Conservation (phyloP, 192 early-diverging fungal genomes). For the Diversispora eburnea region DNA sequence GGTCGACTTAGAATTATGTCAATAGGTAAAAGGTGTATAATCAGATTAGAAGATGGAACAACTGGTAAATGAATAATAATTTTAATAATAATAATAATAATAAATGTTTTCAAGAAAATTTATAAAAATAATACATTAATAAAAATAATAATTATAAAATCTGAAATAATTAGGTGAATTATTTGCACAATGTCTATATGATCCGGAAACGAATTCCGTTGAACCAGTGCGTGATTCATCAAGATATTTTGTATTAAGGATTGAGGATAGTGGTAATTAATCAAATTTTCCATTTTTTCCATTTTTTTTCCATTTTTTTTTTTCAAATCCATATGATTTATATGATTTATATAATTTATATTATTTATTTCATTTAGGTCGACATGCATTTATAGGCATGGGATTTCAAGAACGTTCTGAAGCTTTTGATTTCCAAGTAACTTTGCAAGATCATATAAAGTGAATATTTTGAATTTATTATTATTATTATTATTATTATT, state of each 20-base stretch:
- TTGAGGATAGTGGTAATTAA: conserved; percentile 57
- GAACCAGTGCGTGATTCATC: conserved; percentile 80
- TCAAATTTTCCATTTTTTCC: neutral
- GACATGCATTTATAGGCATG: conserved; percentile 81
- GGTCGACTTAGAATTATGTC: conserved; percentile 73
- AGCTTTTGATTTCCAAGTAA: conserved; percentile 90
- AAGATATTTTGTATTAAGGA: conserved; percentile 82
- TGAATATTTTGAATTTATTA: conserved; percentile 28
- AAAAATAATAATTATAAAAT: neutral
- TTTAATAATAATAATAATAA: too few species aligned
- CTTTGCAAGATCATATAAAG: conserved; percentile 78
- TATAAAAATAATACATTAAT: neutral
- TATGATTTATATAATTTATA: neutral
- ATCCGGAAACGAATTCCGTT: conserved; percentile 61
- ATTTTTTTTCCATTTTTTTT: neutral
- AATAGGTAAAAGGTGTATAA: conserved; percentile 60
- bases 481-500: neutral
- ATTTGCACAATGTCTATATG: conserved; percentile 77
- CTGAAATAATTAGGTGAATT: conserved; percentile 55
- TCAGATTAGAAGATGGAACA: conserved; percentile 68
- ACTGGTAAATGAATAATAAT: conserved; percentile 44
- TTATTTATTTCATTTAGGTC: conserved; percentile 38
- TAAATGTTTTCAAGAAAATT: neutral
- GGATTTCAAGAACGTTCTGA: conserved; percentile 78
- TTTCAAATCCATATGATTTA: neutral